Evolutionary conservation across 2,329 filamentous ascomycete species (phyloP), one percentile per base, ranked within the genome.

Genomic region (Bertia moriformis): DNA sequence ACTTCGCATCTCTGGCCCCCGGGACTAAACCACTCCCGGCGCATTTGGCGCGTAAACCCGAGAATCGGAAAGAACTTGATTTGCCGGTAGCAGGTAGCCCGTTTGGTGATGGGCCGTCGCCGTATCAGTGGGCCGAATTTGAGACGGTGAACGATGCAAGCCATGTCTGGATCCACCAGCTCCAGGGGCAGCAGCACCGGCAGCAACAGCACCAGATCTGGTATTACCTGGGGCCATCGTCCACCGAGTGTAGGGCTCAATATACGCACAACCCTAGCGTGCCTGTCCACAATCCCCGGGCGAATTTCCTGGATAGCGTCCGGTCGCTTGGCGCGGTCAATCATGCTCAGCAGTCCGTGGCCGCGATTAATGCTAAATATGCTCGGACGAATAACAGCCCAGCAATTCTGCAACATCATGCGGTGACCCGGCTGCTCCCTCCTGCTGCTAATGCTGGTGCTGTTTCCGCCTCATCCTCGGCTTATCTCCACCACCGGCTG

Each of bases 221-320:
- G 85, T 73, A 86, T 60, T 96, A 95, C 55, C 69, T 98, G 43
- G 85, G 85, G 20, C 76, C 76, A 54, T 73, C 71, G 15, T 96
- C 89, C 17, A 95, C 89, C 4, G 89, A 96, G 52, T 83, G 86
- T 40, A 87, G 80, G 56, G 80, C 87, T 18, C 86, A 93, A 55
- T 98, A 91, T 59, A 93, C 88, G 3, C 83, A 91, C 50, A 78
- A 93, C 58, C 73, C 71, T 33, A 45, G 51, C 5, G 66, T 58
- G 12, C 67, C 59, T n/a, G 62, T 63, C 36, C 69, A 85, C 56
- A 84, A 85, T 43, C 61, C 68, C 2, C 78, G 72, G 58, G 78
- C 76, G 46, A 83, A 81, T 52, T 88, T 81, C 56, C 57, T 87
- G 52, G 79, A 85, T 36, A 78, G 79, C 2, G 63, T 86, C 32